Evolutionary conservation across 257 asterid genomes (phyloP).

Genomic region (Nicotiana otophora): DNA sequence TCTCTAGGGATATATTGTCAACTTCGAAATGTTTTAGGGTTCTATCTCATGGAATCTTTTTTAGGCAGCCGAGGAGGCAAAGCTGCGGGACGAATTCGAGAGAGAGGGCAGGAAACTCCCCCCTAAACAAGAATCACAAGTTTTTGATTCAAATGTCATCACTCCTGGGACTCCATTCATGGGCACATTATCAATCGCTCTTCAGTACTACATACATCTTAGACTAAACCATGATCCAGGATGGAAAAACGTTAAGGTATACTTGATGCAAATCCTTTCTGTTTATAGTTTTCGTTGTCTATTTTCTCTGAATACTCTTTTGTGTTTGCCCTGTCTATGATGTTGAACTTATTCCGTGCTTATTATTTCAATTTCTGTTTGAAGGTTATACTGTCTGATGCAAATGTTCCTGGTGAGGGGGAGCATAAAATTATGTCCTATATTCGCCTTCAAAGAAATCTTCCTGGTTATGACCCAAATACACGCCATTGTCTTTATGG

Average conservation of each 20-base stretch:
- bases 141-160: slow-evolving; percentile 81
- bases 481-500: slow-evolving; percentile 94
- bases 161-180: slow-evolving; percentile 95
- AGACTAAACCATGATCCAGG: slow-evolving; percentile 86
- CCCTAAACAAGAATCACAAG: slow-evolving; percentile 74
- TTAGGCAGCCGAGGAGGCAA: slow-evolving; percentile 91
- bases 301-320: neutral
- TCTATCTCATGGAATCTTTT: slow-evolving; percentile 12
- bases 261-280: neutral
- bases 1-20: neutral
- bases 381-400: slow-evolving; percentile 94
- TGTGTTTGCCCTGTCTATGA: neutral
- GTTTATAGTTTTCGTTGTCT: neutral
- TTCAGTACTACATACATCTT: slow-evolving; percentile 80
- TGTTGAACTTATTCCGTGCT: neutral
- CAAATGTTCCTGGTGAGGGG: slow-evolving; percentile 99
- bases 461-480: slow-evolving; percentile 84
- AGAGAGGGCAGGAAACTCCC: slow-evolving; percentile 87
- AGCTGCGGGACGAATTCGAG: slow-evolving; percentile 80
- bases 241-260: slow-evolving; percentile 90
- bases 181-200: slow-evolving; percentile 78
- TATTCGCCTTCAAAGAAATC: slow-evolving; percentile 87
- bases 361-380: slow-evolving; percentile 21
- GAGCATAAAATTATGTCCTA: slow-evolving; percentile 96
- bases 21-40: neutral